phyloP scores from a whole-genome alignment of 805 yeast species.

The Kazachstania psychrophila region DNA sequence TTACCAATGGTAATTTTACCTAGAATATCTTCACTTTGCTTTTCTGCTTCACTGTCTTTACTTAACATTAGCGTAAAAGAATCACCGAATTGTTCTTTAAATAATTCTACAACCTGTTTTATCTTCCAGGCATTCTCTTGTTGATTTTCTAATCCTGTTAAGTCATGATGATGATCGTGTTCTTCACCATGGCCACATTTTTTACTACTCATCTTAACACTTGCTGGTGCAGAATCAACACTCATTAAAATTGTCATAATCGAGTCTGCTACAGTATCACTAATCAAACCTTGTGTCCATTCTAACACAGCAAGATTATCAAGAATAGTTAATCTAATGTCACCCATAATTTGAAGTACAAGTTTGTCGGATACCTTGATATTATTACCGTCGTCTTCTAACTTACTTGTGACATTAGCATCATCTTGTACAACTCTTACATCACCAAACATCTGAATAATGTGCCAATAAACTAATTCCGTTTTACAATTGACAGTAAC shows the following conservation, averaged over 20 bases:
- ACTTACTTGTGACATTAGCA: slow-evolving; percentile 26
- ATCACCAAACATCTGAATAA: slow-evolving; percentile 90
- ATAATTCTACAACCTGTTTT: slow-evolving; percentile 48
- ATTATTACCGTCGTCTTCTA: slow-evolving; percentile 32
- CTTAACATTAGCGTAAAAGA: slow-evolving; percentile 35
- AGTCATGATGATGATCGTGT: slow-evolving; percentile 14
- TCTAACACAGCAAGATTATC: slow-evolving; percentile 56
- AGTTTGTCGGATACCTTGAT: slow-evolving; percentile 31
- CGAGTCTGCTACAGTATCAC: slow-evolving; percentile 91
- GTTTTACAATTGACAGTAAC: slow-evolving; percentile 72
- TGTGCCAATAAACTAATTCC: slow-evolving; percentile 77
- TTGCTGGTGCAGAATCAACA: slow-evolving; percentile 90
- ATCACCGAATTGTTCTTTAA: slow-evolving; percentile 85
- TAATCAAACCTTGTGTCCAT: slow-evolving; percentile 85
- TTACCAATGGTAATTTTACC: slow-evolving; percentile 71
- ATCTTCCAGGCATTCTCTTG: slow-evolving; percentile 31
- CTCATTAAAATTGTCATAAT: slow-evolving; percentile 83
- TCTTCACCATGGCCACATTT: slow-evolving; percentile 39
- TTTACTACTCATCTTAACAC: slow-evolving; percentile 75
- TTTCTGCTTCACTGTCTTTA: slow-evolving; percentile 9
- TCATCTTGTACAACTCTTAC: slow-evolving; percentile 56
- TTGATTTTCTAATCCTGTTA: slow-evolving; percentile 10
- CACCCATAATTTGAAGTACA: slow-evolving; percentile 54
- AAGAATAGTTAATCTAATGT: slow-evolving; percentile 42
- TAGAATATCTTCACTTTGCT: slow-evolving; percentile 30